A percentile compares a stretch with the other conserved stretches of the same genome.
Evolutionary conservation across 1,284 basidiomycete genomes (phyloP).

Genomic region (Cryptococcus sp.): DNA sequence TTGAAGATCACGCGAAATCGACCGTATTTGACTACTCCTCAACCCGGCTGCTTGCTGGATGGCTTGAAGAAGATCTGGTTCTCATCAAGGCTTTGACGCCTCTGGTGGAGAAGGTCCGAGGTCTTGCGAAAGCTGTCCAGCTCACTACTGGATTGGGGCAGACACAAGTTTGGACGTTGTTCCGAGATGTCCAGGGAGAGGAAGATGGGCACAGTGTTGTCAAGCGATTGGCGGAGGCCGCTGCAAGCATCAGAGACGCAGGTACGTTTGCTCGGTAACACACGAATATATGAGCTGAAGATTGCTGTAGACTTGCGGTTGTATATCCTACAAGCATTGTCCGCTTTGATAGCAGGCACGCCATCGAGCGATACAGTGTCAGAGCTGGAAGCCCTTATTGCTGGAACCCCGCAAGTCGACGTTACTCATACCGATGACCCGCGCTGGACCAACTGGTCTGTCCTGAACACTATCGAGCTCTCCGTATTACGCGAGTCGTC

Average conservation of each 20-base stretch:
- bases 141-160: slow-evolving; percentile 53
- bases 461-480: slow-evolving; percentile 29
- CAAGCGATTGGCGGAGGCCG: slow-evolving; percentile 4
- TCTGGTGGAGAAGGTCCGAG: slow-evolving; percentile 13
- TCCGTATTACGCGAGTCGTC: slow-evolving; percentile 13
- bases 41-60: slow-evolving; percentile 51
- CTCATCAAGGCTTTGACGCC: slow-evolving; percentile 19
- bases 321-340: slow-evolving; percentile 1
- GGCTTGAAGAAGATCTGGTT: slow-evolving; percentile 40
- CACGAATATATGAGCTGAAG: not conserved
- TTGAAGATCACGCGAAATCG: slow-evolving; percentile 42
- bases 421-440: slow-evolving; percentile 9
- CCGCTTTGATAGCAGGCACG: not conserved
- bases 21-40: slow-evolving; percentile 54
- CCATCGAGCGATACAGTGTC: not conserved
- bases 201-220: not conserved
- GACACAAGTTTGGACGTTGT: slow-evolving; percentile 54
- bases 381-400: not conserved
- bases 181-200: slow-evolving; percentile 27
- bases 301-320: slow-evolving; percentile 4
- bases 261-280: slow-evolving; percentile 4
- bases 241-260: slow-evolving; percentile 5
- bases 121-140: slow-evolving; percentile 41
- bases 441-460: slow-evolving; percentile 29
- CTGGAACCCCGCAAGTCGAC: slow-evolving; percentile 12